A percentile compares a stretch with the other conserved stretches of the same genome.
phyloP scores from a whole-genome alignment of 768 basidiomycete species.

The Panellus pusillus region DNA sequence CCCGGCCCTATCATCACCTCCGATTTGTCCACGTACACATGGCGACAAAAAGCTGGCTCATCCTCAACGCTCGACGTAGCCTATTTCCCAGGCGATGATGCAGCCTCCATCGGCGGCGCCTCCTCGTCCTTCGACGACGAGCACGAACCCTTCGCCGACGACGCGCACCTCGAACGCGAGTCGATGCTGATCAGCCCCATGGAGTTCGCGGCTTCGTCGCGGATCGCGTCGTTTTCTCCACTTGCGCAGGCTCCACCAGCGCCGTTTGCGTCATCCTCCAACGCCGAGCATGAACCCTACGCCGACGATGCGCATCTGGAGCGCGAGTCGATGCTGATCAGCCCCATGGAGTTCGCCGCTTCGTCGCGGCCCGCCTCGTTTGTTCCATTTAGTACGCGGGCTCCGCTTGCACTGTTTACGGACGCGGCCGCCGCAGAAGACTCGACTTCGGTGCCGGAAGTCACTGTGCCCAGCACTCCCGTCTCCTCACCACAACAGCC shows the following conservation, averaged over 20 bases:
- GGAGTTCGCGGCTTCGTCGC: neutral
- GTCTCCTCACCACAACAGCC: neutral
- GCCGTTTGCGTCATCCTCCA: neutral
- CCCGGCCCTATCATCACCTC: neutral
- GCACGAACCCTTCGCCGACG: neutral
- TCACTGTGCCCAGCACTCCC: conserved; percentile 7
- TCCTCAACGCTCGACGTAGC: too few species aligned
- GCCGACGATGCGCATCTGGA: conserved; percentile 3
- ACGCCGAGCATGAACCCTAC: neutral
- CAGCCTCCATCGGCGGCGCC: neutral
- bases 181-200: conserved; percentile 14
- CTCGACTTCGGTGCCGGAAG: neutral
- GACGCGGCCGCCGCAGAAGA: neutral
- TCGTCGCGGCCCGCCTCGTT: neutral
- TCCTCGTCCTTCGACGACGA: neutral
- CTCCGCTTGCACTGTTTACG: neutral
- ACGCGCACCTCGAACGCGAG: neutral
- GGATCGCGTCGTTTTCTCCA: neutral
- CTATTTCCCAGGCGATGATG: too few species aligned
- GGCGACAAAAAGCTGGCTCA: too few species aligned
- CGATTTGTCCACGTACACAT: neutral
- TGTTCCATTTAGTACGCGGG: too few species aligned
- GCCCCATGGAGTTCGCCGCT: conserved; percentile 8
- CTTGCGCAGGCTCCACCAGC: neutral
- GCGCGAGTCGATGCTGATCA: conserved; percentile 7